Conservation (phyloP, 306 rosid species). For the Fragaria vesca region DNA sequence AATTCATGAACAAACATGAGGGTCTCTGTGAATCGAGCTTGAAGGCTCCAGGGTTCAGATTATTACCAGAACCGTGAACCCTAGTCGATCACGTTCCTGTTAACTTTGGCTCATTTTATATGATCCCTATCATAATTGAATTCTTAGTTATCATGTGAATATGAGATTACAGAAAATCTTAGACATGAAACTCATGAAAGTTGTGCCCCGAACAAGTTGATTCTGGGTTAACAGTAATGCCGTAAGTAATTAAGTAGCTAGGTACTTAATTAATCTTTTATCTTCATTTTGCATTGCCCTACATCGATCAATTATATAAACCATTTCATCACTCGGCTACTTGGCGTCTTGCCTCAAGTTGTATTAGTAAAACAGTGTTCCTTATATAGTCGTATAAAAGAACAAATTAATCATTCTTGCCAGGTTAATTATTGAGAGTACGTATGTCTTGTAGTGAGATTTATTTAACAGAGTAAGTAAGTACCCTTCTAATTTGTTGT, state of each 20-base stretch:
- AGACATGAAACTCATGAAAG: background rate
- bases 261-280: background rate
- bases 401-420: background rate
- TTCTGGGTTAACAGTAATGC: conserved; percentile 10
- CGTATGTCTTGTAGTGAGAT: background rate
- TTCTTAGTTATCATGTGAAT: background rate
- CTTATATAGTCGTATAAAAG: background rate
- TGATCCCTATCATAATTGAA: background rate
- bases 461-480: background rate
- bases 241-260: background rate
- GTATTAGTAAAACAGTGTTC: background rate
- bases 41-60: conserved; percentile 2
- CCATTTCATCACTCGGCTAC: background rate
- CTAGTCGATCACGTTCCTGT: background rate
- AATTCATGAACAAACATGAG: background rate
- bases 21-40: background rate
- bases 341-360: conserved; percentile 8
- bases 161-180: background rate
- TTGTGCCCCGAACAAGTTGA: conserved; percentile 19
- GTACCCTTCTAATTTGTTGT: background rate
- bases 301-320: background rate
- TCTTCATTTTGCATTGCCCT: background rate
- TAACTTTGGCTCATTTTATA: background rate
- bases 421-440: background rate
- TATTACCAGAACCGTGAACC: background rate